A percentile compares a stretch with the other conserved stretches of the same genome.
Evolutionary conservation across 2,329 filamentous ascomycete species (phyloP).

Genomic region (Rhytidhysteron rufulum): DNA sequence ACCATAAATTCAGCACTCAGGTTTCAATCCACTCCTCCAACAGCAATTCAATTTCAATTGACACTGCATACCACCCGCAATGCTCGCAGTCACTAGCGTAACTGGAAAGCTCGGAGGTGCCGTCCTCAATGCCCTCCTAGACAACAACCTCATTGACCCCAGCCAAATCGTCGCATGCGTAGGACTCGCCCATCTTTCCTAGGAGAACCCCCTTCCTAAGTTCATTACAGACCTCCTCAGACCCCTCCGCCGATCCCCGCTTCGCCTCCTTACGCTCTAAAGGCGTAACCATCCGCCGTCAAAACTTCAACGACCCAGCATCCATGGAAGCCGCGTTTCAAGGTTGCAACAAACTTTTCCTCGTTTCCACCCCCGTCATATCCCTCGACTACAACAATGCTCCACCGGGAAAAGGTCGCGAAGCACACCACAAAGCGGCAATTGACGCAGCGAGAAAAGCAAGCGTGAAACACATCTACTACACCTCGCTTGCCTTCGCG

Average conservation of each 20-base stretch:
- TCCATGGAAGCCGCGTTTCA: conserved; percentile 32
- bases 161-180: conserved; percentile 37
- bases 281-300: conserved; percentile 32
- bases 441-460: conserved; percentile 40
- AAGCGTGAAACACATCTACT: conserved; percentile 45
- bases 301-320: conserved; percentile 36
- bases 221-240: conserved; percentile 18
- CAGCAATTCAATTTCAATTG: too few species aligned
- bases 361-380: conserved; percentile 43
- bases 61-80: too few species aligned
- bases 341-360: conserved; percentile 40
- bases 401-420: conserved; percentile 38
- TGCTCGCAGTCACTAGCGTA: conserved; percentile 41
- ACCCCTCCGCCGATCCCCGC: conserved; percentile 5
- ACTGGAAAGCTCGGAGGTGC: conserved; percentile 45
- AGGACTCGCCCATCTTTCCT: conserved; percentile 4
- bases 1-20: too few species aligned
- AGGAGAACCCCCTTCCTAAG: conserved; percentile 7
- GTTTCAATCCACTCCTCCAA: too few species aligned
- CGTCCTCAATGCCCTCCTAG: conserved; percentile 40
- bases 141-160: conserved; percentile 36
- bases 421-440: conserved; percentile 42
- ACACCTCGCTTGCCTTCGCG: conserved; percentile 42
- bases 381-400: conserved; percentile 43
- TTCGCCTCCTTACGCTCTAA: conserved; percentile 29